Evolutionary conservation across 768 basidiomycete species (phyloP).

Genomic region (Tricholoma saponaceum): DNA sequence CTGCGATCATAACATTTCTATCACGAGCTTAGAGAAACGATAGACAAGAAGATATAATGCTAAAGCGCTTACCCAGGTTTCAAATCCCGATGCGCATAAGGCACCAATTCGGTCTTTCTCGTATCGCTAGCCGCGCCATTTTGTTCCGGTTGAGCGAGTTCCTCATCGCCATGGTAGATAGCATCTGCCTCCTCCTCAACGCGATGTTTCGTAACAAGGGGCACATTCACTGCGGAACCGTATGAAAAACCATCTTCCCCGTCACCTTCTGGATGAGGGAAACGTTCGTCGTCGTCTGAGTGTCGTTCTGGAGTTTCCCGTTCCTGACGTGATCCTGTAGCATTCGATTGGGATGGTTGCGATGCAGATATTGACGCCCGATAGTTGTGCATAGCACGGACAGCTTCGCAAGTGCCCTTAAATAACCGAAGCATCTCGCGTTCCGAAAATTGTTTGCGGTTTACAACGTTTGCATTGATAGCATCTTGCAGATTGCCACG

Average conservation of each 20-base stretch:
- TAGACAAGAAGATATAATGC: background rate
- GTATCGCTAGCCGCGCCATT: constrained; percentile 30
- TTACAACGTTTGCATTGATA: constrained; percentile 83
- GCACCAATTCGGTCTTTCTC: constrained; percentile 49
- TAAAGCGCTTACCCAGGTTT: constrained; percentile 78
- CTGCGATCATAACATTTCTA: constrained; percentile 96
- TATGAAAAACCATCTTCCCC: constrained; percentile 75
- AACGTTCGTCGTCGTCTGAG: constrained; percentile 61
- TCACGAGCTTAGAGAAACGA: background rate
- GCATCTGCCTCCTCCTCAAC: constrained; percentile 54
- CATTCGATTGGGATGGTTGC: constrained; percentile 10
- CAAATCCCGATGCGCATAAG: constrained; percentile 95
- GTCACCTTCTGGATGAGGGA: constrained; percentile 75
- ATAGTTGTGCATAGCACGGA: constrained; percentile 93
- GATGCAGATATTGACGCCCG: constrained; percentile 46
- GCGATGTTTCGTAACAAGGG: constrained; percentile 54
- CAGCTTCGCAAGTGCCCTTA: constrained; percentile 90
- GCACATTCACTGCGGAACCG: constrained; percentile 46
- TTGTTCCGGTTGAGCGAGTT: constrained; percentile 41
- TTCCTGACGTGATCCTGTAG: constrained; percentile 15
- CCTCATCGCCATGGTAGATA: constrained; percentile 81
- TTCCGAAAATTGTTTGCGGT: constrained; percentile 81
- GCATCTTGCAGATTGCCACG: constrained; percentile 93
- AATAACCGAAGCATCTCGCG: constrained; percentile 86
- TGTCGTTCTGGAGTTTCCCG: constrained; percentile 24